Conservation (phyloP, 169 alveolate genomes). For the Amoebophrya sp. region DNA sequence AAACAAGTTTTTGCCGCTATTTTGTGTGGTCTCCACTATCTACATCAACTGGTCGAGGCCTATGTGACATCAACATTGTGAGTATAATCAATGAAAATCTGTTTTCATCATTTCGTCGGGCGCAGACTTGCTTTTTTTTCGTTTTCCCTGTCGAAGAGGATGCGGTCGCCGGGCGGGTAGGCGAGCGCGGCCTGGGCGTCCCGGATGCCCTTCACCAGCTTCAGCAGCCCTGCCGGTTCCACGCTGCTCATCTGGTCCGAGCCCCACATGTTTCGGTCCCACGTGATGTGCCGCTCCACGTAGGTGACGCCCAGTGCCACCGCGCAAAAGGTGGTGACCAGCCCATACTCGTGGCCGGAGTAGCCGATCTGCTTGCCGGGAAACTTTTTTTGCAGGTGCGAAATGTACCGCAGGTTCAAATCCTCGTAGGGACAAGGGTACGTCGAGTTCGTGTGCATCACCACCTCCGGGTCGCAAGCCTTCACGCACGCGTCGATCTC, state of each 20-base stretch:
- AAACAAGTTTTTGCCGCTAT: too few species aligned
- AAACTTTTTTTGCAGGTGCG: background rate
- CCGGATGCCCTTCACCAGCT: background rate
- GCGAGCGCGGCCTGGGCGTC: too few species aligned
- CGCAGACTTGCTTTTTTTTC: too few species aligned
- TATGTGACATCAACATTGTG: too few species aligned
- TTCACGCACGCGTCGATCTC: background rate
- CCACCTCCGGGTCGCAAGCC: background rate
- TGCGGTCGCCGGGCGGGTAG: too few species aligned
- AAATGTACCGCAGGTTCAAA: background rate
- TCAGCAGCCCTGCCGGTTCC: background rate
- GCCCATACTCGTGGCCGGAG: background rate
- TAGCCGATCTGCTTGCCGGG: background rate
- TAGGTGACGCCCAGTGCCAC: background rate
- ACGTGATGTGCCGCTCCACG: background rate
- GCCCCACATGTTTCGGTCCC: background rate
- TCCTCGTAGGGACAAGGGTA: conserved; percentile 2
- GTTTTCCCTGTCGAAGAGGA: too few species aligned
- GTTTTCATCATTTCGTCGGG: too few species aligned
- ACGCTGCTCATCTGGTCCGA: background rate
- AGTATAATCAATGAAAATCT: too few species aligned
- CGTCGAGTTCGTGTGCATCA: background rate
- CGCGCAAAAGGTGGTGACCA: background rate
- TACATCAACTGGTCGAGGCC: too few species aligned
- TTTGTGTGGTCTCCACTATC: too few species aligned